phyloP scores from a whole-genome alignment of 306 rosid species.

The Fragaria iinumae region DNA sequence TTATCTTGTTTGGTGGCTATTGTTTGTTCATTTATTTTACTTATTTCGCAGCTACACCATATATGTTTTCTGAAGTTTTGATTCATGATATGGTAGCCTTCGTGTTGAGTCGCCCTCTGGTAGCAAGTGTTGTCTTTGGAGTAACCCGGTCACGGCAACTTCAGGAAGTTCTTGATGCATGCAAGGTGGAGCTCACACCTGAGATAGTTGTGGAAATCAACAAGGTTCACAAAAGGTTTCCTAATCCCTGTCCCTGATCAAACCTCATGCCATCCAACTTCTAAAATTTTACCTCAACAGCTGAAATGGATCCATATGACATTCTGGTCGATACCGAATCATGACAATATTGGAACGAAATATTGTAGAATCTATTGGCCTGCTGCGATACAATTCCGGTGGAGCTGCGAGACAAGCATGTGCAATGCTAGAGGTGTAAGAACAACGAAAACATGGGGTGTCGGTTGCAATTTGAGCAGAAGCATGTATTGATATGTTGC shows the following conservation, averaged over 20 bases:
- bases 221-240: slow-evolving; percentile 63
- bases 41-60: not conserved
- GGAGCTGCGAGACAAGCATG: not conserved
- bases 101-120: slow-evolving; percentile 85
- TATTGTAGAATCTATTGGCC: not conserved
- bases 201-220: slow-evolving; percentile 58
- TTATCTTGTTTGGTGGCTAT: not conserved
- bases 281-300: not conserved
- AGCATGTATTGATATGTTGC: slow-evolving; percentile 2
- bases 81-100: slow-evolving; percentile 56
- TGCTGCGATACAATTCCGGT: not conserved
- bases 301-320: not conserved
- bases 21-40: not conserved
- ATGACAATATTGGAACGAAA: not conserved
- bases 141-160: slow-evolving; percentile 85
- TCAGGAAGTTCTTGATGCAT: slow-evolving; percentile 54
- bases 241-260: slow-evolving; percentile 81
- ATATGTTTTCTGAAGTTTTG: not conserved
- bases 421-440: slow-evolving; percentile 5
- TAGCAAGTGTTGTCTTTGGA: slow-evolving; percentile 78
- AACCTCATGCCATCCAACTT: not conserved
- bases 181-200: slow-evolving; percentile 55
- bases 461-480: not conserved
- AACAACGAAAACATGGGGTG: slow-evolving; percentile 1
- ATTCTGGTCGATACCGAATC: not conserved